Evolutionary conservation across 75 land plant genomes (phyloP), one percentile per base, ranked within the genome.

Genomic region (Picea sitchensis): DNA sequence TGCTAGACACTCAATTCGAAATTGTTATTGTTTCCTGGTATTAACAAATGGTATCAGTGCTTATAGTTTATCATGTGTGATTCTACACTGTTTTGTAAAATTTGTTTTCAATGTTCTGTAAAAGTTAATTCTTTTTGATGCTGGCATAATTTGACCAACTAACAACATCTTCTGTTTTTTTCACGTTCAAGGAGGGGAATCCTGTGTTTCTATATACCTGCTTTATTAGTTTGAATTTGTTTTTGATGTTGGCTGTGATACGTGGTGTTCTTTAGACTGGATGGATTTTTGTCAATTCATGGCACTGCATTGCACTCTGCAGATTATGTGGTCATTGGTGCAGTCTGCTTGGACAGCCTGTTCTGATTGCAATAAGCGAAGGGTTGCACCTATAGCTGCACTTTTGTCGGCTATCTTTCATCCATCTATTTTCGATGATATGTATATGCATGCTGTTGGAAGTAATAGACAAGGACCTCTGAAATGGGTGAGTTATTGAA

Each of bases 371-470:
- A 97, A 90, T 68, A 95, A 95, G 75, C 86, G 98, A 21, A 87
- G 88, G 80, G 87, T 97, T 78, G 99, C 98, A 58, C 91, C 90
- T 20, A 93, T 91, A 86, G 90, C 96, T 75, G 98, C 96, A n/a
- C 94, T 97, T 88, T 69, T 97, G 59, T 93, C 96, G 72, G 88
- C 96, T 73, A 85, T 95, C 65, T 84, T 97, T 77, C 98, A 97
- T 82, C 78, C 85, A 21, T 85, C 83, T 30, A 69, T 95, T 23
- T 95, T 97, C 76, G 20, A 77, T 73, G 81, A 90, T 61, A 75
- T 78, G 23, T 59, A 64, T 26, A 91, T 97, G 96, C 99, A 97
- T 88, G 83, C 82, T 67, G 71, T 57, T 15, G 58, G 38, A 63
- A 84, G 69, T 15, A 41, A 79, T 86, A 82, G 61, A 38, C 80